phyloP scores from a whole-genome alignment of 192 early-diverging fungal genomes.

The Lobosporangium transversale region DNA sequence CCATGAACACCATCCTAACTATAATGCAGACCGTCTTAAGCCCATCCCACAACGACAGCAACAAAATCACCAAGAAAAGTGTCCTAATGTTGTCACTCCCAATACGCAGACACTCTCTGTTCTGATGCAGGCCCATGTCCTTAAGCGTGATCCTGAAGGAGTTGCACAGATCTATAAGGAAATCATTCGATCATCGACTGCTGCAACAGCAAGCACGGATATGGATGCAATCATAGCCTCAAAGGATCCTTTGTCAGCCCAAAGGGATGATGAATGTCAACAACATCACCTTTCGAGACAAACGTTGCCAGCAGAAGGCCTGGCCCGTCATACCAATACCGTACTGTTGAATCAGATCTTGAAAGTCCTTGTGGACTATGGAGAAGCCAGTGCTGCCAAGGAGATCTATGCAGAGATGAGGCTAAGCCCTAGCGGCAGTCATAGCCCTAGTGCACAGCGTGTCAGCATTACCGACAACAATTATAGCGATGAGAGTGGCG shows the following conservation, averaged over 20 bases:
- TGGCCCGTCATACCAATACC: slow-evolving; percentile 7
- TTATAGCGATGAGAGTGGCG: not conserved
- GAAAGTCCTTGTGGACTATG: slow-evolving; percentile 19
- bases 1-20: not conserved
- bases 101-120: slow-evolving; percentile 45
- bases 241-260: not conserved
- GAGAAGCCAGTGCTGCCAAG: slow-evolving; percentile 22
- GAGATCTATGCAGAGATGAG: slow-evolving; percentile 18
- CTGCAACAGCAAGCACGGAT: not conserved
- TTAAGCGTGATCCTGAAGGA: slow-evolving; percentile 16
- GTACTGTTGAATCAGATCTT: slow-evolving; percentile 34
- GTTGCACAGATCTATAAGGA: slow-evolving; percentile 21
- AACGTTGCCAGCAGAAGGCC: no score
- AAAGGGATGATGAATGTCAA: not conserved
- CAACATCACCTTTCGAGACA: not conserved
- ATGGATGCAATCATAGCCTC: no score
- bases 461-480: no score
- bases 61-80: not conserved
- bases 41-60: not conserved
- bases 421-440: no score
- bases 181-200: not conserved
- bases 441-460: no score
- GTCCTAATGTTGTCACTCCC: not conserved
- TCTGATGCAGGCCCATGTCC: slow-evolving; percentile 26
- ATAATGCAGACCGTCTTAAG: not conserved